Percentiles rank a stretch among this genome's conserved stretches.
These are phyloP conservation scores for Neurospora intermedia DNA, from an alignment of 495 filamentous ascomycete species.

Conservation along the genomic window DNA sequence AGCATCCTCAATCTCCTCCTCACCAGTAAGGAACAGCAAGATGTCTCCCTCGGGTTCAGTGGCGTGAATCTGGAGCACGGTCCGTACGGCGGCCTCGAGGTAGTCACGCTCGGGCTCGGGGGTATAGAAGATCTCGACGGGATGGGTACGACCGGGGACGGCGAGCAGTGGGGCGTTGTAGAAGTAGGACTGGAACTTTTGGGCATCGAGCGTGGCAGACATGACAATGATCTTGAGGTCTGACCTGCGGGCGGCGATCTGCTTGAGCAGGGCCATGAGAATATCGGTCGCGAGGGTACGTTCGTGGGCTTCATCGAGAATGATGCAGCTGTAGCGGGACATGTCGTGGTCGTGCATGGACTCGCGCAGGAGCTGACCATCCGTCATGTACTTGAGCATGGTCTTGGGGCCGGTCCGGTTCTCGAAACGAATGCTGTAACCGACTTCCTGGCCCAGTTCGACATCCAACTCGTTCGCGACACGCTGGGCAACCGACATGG, in stretches of 20 bases:
- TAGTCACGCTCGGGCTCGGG: conserved; percentile 95
- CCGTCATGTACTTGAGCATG: conserved; percentile 98
- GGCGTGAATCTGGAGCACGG: conserved; percentile 92
- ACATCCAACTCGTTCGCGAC: conserved; percentile 97
- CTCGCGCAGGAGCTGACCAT: conserved; percentile 96
- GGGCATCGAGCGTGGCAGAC: conserved; percentile 92
- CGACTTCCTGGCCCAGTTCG: conserved; percentile 84
- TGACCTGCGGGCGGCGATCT: conserved; percentile 63
- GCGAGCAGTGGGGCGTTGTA: conserved; percentile 84
- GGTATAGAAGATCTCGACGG: conserved; percentile 98
- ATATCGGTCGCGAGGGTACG: conserved; percentile 92
- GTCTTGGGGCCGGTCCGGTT: conserved; percentile 88
- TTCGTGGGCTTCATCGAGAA: conserved; percentile 97
- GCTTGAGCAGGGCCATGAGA: conserved; percentile 88
- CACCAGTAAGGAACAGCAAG: conserved; percentile 90
- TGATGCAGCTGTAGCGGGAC: conserved; percentile 90
- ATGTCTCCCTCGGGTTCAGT: conserved; percentile 91
- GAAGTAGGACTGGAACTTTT: conserved; percentile 99
- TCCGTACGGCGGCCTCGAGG: conserved; percentile 86
- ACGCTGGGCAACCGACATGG: conserved; percentile 98
- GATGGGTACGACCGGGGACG: conserved; percentile 90
- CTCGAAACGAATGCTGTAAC: conserved; percentile 98
- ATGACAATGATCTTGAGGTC: conserved; percentile 97
- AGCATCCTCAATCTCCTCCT: conserved; percentile 98
- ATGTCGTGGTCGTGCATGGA: conserved; percentile 95